A percentile compares a stretch with the other conserved stretches of the same genome.
phyloP scores from a whole-genome alignment of 148 eudicot species.

The Vaccinium myrtillus region DNA sequence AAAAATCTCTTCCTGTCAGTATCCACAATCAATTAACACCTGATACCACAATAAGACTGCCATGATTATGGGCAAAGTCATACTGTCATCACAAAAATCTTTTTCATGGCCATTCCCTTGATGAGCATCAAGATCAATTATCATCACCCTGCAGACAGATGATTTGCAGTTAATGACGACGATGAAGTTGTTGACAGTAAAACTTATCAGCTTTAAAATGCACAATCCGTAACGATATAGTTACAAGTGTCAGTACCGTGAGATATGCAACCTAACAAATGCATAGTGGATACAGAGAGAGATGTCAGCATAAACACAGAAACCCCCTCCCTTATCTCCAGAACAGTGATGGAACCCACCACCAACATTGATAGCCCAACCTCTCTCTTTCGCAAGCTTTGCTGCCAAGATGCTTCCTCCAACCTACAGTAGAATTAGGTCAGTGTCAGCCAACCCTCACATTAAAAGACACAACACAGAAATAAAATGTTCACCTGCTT shows the following conservation, averaged over 20 bases:
- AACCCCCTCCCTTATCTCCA: constrained; percentile 85
- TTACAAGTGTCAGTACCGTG: constrained; percentile 46
- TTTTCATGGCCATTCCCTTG: constrained; percentile 97
- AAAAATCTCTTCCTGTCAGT: constrained; percentile 72
- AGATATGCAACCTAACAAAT: constrained; percentile 53
- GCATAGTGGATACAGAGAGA: constrained; percentile 84
- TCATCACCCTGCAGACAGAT: constrained; percentile 63
- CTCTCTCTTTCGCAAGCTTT: constrained; percentile 89
- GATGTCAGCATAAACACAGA: constrained; percentile 92
- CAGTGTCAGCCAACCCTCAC: not conserved
- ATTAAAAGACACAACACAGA: not conserved
- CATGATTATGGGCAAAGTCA: constrained; percentile 19
- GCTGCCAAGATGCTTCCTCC: constrained; percentile 91
- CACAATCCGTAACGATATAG: not conserved
- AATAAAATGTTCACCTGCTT: constrained; percentile 57
- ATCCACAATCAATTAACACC: not conserved
- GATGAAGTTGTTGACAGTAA: not conserved
- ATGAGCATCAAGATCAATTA: constrained; percentile 98
- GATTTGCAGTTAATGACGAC: constrained; percentile 18
- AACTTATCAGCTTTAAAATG: not conserved
- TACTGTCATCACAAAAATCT: constrained; percentile 82
- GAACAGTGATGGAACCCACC: constrained; percentile 99
- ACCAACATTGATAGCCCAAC: constrained; percentile 97
- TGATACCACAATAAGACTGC: not conserved
- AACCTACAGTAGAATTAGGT: constrained; percentile 41